Evolutionary conservation across 2,329 filamentous ascomycete genomes (phyloP).

Genomic region (Diaporthe helianthi): DNA sequence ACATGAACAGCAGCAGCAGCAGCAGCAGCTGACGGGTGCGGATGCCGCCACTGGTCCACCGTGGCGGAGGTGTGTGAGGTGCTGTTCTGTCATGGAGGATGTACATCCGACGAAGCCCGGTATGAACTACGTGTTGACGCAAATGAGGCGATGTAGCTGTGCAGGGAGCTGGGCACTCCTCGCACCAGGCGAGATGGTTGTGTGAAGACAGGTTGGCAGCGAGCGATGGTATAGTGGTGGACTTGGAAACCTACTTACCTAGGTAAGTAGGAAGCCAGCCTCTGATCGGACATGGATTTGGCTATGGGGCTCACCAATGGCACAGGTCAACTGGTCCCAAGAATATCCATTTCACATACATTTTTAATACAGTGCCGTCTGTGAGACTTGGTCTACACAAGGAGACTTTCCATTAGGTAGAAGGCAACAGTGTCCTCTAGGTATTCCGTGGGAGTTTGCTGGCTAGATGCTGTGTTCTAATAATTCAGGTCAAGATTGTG

Average conservation of each 20-base stretch:
- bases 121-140: conserved; percentile 59
- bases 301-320: neutral
- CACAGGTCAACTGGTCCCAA: neutral
- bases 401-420: too few species aligned
- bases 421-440: too few species aligned
- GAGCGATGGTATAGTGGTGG: neutral
- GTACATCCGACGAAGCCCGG: conserved; percentile 55
- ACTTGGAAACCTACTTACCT: neutral
- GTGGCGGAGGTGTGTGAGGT: conserved; percentile 63
- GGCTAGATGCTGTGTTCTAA: too few species aligned
- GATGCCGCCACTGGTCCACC: conserved; percentile 48
- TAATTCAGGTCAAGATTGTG: too few species aligned
- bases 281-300: neutral
- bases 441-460: too few species aligned
- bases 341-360: neutral
- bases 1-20: conserved; percentile 19
- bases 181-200: conserved; percentile 36
- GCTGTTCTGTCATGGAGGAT: conserved; percentile 72
- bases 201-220: conserved; percentile 13
- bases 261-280: too few species aligned
- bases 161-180: conserved; percentile 60
- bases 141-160: conserved; percentile 63
- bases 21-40: conserved; percentile 43
- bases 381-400: too few species aligned
- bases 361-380: neutral